Base-by-base conservation (phyloP, 805 yeast genomes). In the Candida caryicola region DNA sequence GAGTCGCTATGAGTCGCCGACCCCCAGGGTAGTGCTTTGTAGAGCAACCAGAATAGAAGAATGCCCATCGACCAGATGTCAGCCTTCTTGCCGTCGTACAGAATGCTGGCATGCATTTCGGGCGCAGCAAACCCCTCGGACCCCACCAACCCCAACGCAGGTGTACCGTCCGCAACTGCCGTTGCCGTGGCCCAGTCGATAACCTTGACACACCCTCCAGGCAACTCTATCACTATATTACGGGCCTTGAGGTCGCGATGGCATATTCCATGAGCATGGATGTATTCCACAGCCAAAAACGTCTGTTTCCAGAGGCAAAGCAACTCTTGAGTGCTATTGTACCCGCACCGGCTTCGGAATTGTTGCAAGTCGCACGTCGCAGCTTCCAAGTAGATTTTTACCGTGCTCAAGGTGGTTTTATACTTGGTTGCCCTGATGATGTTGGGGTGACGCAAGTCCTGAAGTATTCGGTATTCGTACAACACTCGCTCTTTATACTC, bases 21-120 rank as follows among this genome's bases (percentile, higher is more conserved):
- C 34, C 56, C 60, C 83, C 83, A 78, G 2, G 79, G 79, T 29
- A 64, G 66, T n/a, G 43, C 45, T 9, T 48, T 38, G 17, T 51
- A 47, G 10, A 54, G 9, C 17, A 73, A 33, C 37, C 56, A 66
- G 37, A 57, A 60, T 13, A 71, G 47, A 1, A 75, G 53, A 2
- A 74, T 59, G 2, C 77, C 81, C 14, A 74, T 43, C 0, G 78
- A 66, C 82, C 82, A 76, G 8, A 73, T 49, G 44, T 76, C 81
- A 8, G 64, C 59, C 16, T 54, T 51, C 32, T 47, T 54, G 0
- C 77, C 73, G 37, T 68, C 61, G 45, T 76, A 76, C 7, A 45
- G 45, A 5, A 74, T 48, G 10, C 31, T 32, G 5, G 51, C 38
- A 23, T 60, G 59, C 13, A 69, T 62, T 51, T 76, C 82, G 0